phyloP scores from a whole-genome alignment of 169 alveolate species.

The Sarcocystis neurona region DNA sequence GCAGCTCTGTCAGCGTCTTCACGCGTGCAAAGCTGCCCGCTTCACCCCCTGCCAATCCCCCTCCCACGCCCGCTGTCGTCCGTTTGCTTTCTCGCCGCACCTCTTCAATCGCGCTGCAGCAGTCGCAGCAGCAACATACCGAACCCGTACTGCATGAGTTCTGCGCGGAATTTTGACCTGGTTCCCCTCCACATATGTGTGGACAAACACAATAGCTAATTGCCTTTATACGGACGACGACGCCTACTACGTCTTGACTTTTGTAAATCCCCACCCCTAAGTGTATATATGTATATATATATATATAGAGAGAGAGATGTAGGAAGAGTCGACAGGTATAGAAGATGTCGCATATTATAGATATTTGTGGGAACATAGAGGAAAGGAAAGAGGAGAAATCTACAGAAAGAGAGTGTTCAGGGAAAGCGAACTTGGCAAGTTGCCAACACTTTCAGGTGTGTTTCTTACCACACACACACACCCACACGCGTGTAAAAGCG shows the following conservation, averaged over 20 bases:
- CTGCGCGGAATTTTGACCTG: too few species aligned
- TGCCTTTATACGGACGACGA: too few species aligned
- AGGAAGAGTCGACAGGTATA: not conserved
- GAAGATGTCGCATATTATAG: not conserved
- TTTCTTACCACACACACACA: too few species aligned
- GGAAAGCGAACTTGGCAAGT: too few species aligned
- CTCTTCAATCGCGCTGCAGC: slow-evolving; percentile 41
- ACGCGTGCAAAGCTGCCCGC: not conserved
- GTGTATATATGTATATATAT: too few species aligned
- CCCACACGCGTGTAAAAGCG: too few species aligned
- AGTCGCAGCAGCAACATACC: not conserved
- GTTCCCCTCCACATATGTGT: too few species aligned
- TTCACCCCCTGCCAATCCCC: not conserved
- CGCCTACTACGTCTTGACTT: too few species aligned
- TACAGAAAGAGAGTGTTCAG: too few species aligned
- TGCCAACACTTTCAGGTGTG: too few species aligned
- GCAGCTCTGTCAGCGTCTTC: slow-evolving; percentile 21
- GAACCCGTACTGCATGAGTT: not conserved
- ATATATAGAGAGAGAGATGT: not conserved
- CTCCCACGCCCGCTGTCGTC: not conserved
- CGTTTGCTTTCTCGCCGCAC: slow-evolving; percentile 42
- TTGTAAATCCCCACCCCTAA: too few species aligned
- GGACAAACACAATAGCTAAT: too few species aligned
- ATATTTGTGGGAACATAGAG: not conserved
- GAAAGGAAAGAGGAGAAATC: not conserved